Base-by-base conservation (phyloP, 495 filamentous ascomycete species). In the Diplogelasinospora grovesii region DNA sequence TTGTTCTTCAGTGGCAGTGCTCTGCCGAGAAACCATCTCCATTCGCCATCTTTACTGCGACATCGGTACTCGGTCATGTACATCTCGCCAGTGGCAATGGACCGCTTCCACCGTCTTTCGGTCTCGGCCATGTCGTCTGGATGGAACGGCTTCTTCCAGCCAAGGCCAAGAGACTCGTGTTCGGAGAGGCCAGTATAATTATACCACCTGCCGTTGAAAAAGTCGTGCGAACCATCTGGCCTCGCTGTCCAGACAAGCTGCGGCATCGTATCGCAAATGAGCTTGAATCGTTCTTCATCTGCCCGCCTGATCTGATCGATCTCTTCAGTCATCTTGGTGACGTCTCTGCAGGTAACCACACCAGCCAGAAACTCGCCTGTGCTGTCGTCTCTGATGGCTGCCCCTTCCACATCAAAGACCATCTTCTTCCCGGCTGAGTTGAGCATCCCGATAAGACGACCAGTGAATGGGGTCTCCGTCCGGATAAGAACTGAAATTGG, bases 231-330 rank as follows among this genome's bases (percentile, higher is more conserved):
- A 1, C 82, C 81, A 8, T 77, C 67, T 2, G 77, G 65, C 3
- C 51, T 73, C 0, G 78, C 71, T 1, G 81, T 83, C 82, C 80
- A 85, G 27, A 76, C 69, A 45, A 85, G 68, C 52, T 81, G 78
- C 7, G 83, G 82, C 65, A 85, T 78, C 13, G 74, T 74, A 39
- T 86, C 80, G 45, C 78, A 82, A 39, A 86, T 85, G 9, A 77
- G 59, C 49, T 75, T 69, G 46, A 87, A 86, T 32, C 81, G 69
- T 46, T 75, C 64, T 41, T 83, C 78, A 41, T 83, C 81, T 28
- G 74, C 70, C 42, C 75, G 64, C 37, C 70, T 75, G 55, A 84
- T 79, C 3, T 71, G 64, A 36, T 68, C 68, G 20, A 86, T 76
- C 32, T 76, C 65, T 23, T 77, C 66, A 1, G 71, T 71, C 30